These are phyloP conservation scores for Rhizodiscina lignyota DNA, from an alignment of 495 filamentous ascomycete genomes.

Conservation along the genomic window DNA sequence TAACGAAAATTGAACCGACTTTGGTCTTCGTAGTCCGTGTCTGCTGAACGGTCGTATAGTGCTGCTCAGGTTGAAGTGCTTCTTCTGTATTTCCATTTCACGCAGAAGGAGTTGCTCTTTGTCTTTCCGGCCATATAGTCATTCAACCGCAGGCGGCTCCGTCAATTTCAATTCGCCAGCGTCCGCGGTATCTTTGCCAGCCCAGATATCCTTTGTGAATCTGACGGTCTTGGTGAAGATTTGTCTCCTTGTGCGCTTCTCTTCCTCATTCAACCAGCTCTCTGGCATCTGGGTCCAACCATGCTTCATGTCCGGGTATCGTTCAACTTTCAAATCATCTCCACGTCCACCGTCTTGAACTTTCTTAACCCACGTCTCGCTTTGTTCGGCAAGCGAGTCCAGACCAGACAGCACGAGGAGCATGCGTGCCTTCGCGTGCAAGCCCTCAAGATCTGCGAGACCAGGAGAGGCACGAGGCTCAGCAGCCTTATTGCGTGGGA, in stretches of 20 bases:
- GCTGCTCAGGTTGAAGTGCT: no score
- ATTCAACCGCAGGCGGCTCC: no score
- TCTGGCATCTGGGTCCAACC: constrained; percentile 23
- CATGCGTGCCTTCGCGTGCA: constrained; percentile 17
- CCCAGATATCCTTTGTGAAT: neutral
- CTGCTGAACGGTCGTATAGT: no score
- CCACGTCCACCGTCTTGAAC: constrained; percentile 10
- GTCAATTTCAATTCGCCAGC: no score
- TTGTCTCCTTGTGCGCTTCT: constrained; percentile 3
- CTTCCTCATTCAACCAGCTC: constrained; percentile 11
- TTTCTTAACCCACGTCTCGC: constrained; percentile 17
- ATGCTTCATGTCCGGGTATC: constrained; percentile 16
- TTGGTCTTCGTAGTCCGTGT: no score
- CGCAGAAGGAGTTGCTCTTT: no score
- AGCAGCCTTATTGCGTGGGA: constrained; percentile 5
- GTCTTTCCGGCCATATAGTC: no score
- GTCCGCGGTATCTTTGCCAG: no score
- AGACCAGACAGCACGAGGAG: constrained; percentile 19
- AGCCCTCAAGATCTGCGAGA: constrained; percentile 10
- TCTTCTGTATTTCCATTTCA: no score
- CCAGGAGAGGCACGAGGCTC: constrained; percentile 16
- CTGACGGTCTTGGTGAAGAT: neutral
- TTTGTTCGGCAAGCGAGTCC: constrained; percentile 19
- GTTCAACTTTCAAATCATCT: constrained; percentile 14
- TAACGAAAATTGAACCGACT: no score